A percentile compares a stretch with the other conserved stretches of the same genome.
phyloP scores from a whole-genome alignment of 768 basidiomycete species.

The Leccinum ochraceum region DNA sequence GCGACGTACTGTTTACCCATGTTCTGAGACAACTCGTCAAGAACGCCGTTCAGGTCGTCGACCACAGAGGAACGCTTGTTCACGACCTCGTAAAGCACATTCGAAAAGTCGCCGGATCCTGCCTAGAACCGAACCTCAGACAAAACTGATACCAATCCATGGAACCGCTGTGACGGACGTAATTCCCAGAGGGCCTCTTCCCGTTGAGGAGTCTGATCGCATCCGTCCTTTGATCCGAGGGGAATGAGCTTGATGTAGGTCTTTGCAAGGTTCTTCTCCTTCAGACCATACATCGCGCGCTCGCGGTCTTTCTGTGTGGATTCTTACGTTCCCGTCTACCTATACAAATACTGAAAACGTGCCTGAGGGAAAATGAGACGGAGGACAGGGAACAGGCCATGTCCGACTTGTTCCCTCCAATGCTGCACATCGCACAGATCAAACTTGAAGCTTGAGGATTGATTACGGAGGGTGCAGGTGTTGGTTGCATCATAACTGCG shows the following conservation, averaged over 20 bases:
- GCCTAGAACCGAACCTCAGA: constrained; percentile 41
- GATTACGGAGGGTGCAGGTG: constrained; percentile 51
- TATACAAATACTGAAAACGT: constrained; percentile 15
- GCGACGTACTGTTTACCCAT: constrained; percentile 71
- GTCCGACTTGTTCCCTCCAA: constrained; percentile 85
- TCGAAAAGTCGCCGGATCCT: constrained; percentile 84
- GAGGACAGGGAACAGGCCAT: constrained; percentile 87
- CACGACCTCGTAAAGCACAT: constrained; percentile 85
- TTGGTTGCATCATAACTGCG: constrained; percentile 52
- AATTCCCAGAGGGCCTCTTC: constrained; percentile 77
- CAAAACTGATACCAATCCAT: background rate
- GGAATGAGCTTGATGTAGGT: constrained; percentile 90
- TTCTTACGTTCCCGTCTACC: background rate
- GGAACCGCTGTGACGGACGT: constrained; percentile 44
- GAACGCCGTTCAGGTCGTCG: constrained; percentile 75
- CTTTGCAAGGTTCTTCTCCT: constrained; percentile 94
- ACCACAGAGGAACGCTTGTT: constrained; percentile 79
- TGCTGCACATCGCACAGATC: constrained; percentile 46
- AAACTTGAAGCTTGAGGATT: constrained; percentile 10
- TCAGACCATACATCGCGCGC: constrained; percentile 88
- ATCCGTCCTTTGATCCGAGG: constrained; percentile 74
- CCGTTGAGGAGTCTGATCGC: constrained; percentile 84
- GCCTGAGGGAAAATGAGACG: constrained; percentile 91
- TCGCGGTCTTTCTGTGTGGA: constrained; percentile 84
- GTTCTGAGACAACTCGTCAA: constrained; percentile 75